Conservation (phyloP, 495 filamentous ascomycete species). For the Aspergillus bridgeri region DNA sequence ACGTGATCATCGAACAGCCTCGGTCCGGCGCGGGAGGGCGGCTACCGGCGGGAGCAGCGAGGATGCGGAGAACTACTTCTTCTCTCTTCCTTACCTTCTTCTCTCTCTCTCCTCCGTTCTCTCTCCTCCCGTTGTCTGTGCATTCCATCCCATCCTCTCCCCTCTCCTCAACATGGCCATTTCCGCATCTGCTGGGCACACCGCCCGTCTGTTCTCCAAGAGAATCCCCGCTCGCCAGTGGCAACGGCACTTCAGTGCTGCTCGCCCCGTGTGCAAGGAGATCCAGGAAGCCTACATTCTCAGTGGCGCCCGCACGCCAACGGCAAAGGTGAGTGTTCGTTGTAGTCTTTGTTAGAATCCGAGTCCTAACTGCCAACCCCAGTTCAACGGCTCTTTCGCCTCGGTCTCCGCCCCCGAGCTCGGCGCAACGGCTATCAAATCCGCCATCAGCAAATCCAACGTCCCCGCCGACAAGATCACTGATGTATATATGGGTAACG, state of each 20-base stretch:
- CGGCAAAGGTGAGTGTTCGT: slow-evolving; percentile 62
- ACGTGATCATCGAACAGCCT: slow-evolving; percentile 4
- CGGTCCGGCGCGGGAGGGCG: slow-evolving; percentile 5
- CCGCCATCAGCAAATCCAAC: slow-evolving; percentile 77
- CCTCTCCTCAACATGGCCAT: background rate
- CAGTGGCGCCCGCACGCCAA: slow-evolving; percentile 81
- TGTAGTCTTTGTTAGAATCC: background rate
- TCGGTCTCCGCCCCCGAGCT: slow-evolving; percentile 81
- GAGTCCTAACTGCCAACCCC: background rate
- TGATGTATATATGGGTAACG: slow-evolving; percentile 96
- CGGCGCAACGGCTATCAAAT: slow-evolving; percentile 83
- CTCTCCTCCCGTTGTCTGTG: background rate
- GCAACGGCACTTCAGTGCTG: slow-evolving; percentile 65
- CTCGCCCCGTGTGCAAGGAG: slow-evolving; percentile 57
- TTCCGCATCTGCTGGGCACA: background rate
- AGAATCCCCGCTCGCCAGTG: slow-evolving; percentile 43
- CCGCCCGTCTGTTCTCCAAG: slow-evolving; percentile 18
- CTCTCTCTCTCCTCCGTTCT: background rate
- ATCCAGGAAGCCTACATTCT: slow-evolving; percentile 90
- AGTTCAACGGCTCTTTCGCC: slow-evolving; percentile 92
- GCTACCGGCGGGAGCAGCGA: slow-evolving; percentile 7
- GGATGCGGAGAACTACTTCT: slow-evolving; percentile 2
- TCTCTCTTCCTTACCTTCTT: background rate
- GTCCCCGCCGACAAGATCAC: slow-evolving; percentile 74
- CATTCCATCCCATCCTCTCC: background rate